Percentiles rank a stretch among this genome's conserved stretches.
These are phyloP conservation scores for Taxillus chinensis DNA, from an alignment of 164 flowering plant species.

Conservation along the genomic window DNA sequence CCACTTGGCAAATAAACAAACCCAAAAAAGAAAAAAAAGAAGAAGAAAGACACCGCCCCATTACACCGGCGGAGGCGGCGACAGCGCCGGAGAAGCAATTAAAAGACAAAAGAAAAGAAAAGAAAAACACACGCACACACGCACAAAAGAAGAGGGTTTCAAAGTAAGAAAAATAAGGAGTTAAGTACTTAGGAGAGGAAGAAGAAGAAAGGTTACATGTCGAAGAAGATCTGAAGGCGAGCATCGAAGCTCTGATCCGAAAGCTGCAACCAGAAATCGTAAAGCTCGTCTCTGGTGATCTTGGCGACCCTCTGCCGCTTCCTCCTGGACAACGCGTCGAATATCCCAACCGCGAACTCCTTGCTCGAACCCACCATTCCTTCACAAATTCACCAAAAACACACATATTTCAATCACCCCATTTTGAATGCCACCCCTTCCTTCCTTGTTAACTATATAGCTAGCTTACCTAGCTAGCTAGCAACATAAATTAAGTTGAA, in stretches of 20 bases:
- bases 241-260: constrained; percentile 94
- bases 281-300: constrained; percentile 70
- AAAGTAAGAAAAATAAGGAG: background rate
- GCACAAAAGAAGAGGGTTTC: background rate
- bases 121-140: background rate
- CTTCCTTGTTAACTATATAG: too few relatives aligned
- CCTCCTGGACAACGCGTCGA: constrained; percentile 77
- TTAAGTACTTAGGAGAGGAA: background rate
- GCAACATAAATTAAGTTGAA: too few relatives aligned
- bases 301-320: constrained; percentile 34
- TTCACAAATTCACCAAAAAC: constrained; percentile 10
- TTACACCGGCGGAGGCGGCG: too few relatives aligned
- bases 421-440: too few relatives aligned
- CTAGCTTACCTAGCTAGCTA: too few relatives aligned
- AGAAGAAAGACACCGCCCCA: too few relatives aligned
- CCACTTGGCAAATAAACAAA: too few relatives aligned
- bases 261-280: constrained; percentile 82
- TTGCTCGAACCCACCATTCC: constrained; percentile 95
- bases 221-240: constrained; percentile 93
- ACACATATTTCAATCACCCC: background rate
- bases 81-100: too few relatives aligned
- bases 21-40: too few relatives aligned
- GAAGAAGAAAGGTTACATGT: constrained; percentile 43
- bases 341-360: constrained; percentile 82
- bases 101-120: background rate